Conservation (phyloP, 225 moss, liverwort and hornwort genomes). For the Rhytidiadelphus loreus region DNA sequence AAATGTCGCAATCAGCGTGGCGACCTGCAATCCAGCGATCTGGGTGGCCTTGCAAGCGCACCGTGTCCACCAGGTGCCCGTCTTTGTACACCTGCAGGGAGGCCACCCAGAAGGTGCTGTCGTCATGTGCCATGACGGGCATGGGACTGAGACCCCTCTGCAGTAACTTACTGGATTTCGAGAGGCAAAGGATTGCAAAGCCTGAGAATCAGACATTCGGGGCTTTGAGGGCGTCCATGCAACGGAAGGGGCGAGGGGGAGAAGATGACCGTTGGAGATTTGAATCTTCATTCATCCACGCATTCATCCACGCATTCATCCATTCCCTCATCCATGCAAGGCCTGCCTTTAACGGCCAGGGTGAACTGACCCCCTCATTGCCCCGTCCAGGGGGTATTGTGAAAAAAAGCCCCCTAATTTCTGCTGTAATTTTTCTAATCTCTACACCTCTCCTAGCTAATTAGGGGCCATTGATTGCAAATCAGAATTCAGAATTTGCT, state of each 20-base stretch:
- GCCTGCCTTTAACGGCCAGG: too few relatives aligned
- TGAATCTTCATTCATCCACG: neutral
- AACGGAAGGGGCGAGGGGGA: neutral
- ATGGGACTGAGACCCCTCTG: neutral
- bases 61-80: slow-evolving; percentile 22
- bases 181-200: neutral
- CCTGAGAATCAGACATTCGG: neutral
- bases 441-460: too few relatives aligned
- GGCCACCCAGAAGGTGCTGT: neutral
- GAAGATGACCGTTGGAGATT: neutral
- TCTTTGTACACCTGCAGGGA: slow-evolving; percentile 55
- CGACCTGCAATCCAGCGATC: slow-evolving; percentile 55
- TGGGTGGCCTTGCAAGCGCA: slow-evolving; percentile 31
- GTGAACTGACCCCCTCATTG: too few relatives aligned
- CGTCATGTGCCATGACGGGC: neutral
- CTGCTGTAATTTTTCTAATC: too few relatives aligned
- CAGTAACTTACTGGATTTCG: neutral
- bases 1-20: slow-evolving; percentile 44
- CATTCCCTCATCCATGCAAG: neutral
- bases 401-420: too few relatives aligned
- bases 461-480: too few relatives aligned
- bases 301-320: neutral
- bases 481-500: too few relatives aligned
- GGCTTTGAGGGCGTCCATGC: neutral
- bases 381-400: too few relatives aligned